Conservation (phyloP, 768 basidiomycete genomes). For the Boletellus emodensis region DNA sequence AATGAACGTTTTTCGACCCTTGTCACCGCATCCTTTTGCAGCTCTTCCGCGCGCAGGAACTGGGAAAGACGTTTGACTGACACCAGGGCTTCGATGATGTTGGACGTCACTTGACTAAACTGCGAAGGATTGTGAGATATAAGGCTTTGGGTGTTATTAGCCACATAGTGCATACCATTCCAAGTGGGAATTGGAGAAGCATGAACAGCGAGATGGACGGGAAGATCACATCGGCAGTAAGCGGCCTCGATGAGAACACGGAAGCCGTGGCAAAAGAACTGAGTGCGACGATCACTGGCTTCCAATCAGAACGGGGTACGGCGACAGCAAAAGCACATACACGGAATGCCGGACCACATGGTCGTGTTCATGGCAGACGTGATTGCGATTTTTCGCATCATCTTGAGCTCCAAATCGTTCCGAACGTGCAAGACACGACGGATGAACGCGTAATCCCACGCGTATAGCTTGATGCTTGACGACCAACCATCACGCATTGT, state of each 20-base stretch:
- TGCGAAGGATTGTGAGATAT: slow-evolving; percentile 23
- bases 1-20: slow-evolving; percentile 42
- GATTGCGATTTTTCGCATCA: slow-evolving; percentile 81
- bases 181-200: slow-evolving; percentile 82
- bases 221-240: slow-evolving; percentile 92
- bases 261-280: slow-evolving; percentile 79
- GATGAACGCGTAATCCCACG: slow-evolving; percentile 92
- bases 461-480: slow-evolving; percentile 82
- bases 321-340: slow-evolving; percentile 23
- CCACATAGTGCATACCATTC: slow-evolving; percentile 52
- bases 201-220: slow-evolving; percentile 92
- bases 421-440: slow-evolving; percentile 73
- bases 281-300: slow-evolving; percentile 66
- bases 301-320: not conserved
- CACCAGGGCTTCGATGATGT: slow-evolving; percentile 82
- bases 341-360: slow-evolving; percentile 66
- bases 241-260: slow-evolving; percentile 52
- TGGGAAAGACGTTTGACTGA: slow-evolving; percentile 73
- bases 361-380: slow-evolving; percentile 59
- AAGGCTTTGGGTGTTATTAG: not conserved
- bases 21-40: slow-evolving; percentile 74
- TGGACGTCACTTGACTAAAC: slow-evolving; percentile 71
- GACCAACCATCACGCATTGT: not conserved
- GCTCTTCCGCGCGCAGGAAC: slow-evolving; percentile 75
- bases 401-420: slow-evolving; percentile 76